Conservation (phyloP, 371 early-diverging fungal genomes). For the Phascolomyces articulosus region DNA sequence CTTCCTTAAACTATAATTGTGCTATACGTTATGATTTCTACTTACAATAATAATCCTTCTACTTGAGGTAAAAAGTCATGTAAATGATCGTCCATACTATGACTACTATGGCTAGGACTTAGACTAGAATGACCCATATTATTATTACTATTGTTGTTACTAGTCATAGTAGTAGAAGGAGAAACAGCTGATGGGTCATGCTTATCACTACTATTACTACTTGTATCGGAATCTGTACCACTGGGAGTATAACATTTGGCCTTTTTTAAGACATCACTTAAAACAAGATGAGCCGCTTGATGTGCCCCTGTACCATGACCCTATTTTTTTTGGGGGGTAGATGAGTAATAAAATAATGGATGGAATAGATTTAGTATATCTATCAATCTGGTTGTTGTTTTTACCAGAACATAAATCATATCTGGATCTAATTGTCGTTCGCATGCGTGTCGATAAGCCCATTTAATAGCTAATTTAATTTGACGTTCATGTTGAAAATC, state of each 20-base stretch:
- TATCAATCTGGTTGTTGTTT: too few relatives aligned
- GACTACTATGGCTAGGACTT: too few relatives aligned
- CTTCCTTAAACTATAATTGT: neutral
- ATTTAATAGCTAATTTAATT: slow-evolving; percentile 61
- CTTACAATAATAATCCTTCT: slow-evolving; percentile 58
- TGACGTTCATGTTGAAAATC: slow-evolving; percentile 68
- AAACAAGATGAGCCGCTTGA: slow-evolving; percentile 38
- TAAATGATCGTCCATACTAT: neutral
- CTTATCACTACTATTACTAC: too few relatives aligned
- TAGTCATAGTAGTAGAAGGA: neutral
- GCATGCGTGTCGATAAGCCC: slow-evolving; percentile 55
- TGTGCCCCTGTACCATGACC: slow-evolving; percentile 60
- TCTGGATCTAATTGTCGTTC: slow-evolving; percentile 52
- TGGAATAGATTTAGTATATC: too few relatives aligned
- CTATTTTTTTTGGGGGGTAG: slow-evolving; percentile 19
- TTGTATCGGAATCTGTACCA: slow-evolving; percentile 2
- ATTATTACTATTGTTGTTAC: too few relatives aligned
- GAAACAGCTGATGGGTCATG: slow-evolving; percentile 15
- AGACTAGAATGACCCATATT: too few relatives aligned
- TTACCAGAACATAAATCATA: slow-evolving; percentile 64
- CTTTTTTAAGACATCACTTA: slow-evolving; percentile 44
- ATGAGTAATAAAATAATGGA: too few relatives aligned
- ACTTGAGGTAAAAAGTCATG: slow-evolving; percentile 50
- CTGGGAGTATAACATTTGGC: slow-evolving; percentile 18
- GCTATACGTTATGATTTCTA: neutral